Base-by-base conservation (phyloP, 345 rosid species). In the Salix koriyanagi region DNA sequence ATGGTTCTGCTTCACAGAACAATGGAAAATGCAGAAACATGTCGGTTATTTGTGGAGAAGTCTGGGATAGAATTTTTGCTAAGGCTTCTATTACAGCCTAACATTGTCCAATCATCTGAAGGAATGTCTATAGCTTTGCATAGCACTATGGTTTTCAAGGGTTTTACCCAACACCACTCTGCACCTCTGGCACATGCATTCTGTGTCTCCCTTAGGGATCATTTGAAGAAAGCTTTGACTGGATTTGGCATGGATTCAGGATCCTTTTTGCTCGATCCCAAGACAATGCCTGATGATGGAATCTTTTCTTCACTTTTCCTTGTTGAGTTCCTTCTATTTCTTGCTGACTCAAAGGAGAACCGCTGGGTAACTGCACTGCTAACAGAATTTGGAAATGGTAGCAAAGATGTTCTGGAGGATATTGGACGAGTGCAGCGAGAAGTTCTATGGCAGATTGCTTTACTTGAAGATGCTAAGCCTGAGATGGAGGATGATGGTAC, bases 101-200 rank as follows among this genome's bases (percentile, higher is more conserved):
- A 88, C 84, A 90, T 95, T 84, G 93, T 92, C 75, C 96, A 93
- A 78, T 93, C 99, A 60, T 91, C 97, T 76, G 99, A 95, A 82
- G 99, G 99, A 71, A 90, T 90, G 89, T 90, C 96, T 76, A 93
- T 93, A 84, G 97, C 97, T 71, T 86, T 95, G 80, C 99, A 93
- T 71, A 93, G 97, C 90, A 89, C 97, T 74, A 91, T 91, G 92
- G 99, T 95, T 75, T 95, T 95, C 82, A 95, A 95, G 86, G 97
- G 97, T 79, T 93, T 95, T 81, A 91, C 96, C 21, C 97, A 90
- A 78, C 95, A 95, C 86, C 97, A 95, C 80, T 89, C 99, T 76
- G 83, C 91, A 84, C 85, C 97, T 83, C 88, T 95, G 65, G 96
- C 97, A 21, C 91, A 88, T 41, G 94, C 97, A 62, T 95, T 95